Evolutionary conservation across 2,329 filamentous ascomycete genomes (phyloP).

Genomic region (Penicillium sumatraense): DNA sequence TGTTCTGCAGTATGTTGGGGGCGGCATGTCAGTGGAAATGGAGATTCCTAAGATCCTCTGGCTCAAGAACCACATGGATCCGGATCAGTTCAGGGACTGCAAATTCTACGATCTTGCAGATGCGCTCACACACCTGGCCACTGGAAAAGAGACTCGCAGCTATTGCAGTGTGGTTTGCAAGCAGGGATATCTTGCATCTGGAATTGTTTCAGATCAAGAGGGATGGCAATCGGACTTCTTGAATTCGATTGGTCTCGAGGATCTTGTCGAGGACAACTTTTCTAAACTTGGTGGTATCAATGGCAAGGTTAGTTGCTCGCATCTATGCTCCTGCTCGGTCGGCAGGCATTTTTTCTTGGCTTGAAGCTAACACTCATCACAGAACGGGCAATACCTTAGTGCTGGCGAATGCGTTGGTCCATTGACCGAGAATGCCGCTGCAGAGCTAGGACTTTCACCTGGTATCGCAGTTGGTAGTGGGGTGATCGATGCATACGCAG

Average conservation of each 20-base stretch:
- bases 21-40: conserved; percentile 99
- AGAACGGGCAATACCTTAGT: conserved; percentile 91
- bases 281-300: conserved; percentile 92
- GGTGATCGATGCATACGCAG: conserved; percentile 97
- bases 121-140: conserved; percentile 91
- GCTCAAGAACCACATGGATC: conserved; percentile 98
- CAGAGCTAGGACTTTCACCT: conserved; percentile 79
- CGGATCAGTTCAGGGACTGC: conserved; percentile 87
- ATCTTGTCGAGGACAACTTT: conserved; percentile 83
- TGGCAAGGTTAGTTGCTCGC: conserved; percentile 77
- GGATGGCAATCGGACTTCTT: conserved; percentile 98
- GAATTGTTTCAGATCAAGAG: conserved; percentile 95
- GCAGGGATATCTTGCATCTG: conserved; percentile 85
- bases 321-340: not conserved
- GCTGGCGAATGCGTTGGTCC: conserved; percentile 89
- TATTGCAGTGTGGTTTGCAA: conserved; percentile 98
- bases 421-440: conserved; percentile 81
- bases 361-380: conserved; percentile 13
- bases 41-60: conserved; percentile 98
- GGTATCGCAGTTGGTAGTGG: conserved; percentile 93
- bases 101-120: conserved; percentile 97
- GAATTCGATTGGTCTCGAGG: conserved; percentile 80
- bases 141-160: conserved; percentile 86
- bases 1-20: conserved; percentile 91
- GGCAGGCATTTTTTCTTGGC: not conserved